Conservation (phyloP, 176 grass and related monocot genomes). For the Secale cereale region DNA sequence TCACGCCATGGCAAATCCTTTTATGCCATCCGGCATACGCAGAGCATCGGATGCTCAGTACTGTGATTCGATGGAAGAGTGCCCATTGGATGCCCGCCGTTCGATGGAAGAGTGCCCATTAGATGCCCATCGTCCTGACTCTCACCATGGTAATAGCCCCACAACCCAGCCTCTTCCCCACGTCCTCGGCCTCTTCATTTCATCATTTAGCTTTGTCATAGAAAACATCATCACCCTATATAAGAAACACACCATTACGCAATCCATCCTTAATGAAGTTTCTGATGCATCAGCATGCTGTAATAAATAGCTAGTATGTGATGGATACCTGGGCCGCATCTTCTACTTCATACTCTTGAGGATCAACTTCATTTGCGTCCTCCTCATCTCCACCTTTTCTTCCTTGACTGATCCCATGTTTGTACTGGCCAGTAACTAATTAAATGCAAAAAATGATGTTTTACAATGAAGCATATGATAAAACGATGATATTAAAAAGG, state of each 20-base stretch:
- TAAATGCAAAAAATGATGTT: too few relatives aligned
- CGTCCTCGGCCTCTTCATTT: conserved; percentile 53
- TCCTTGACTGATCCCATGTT: conserved; percentile 32
- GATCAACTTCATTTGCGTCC: conserved; percentile 30
- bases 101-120: conserved; percentile 35
- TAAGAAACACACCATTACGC: not conserved
- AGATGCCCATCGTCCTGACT: conserved; percentile 26
- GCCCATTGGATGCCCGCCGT: too few relatives aligned
- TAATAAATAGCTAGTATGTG: too few relatives aligned
- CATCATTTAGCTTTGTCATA: conserved; percentile 37
- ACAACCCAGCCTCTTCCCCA: conserved; percentile 44
- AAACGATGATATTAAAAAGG: too few relatives aligned
- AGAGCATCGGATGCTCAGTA: conserved; percentile 48
- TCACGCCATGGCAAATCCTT: conserved; percentile 77
- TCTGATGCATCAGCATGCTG: not conserved
- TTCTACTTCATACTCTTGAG: conserved; percentile 37
- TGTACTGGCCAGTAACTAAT: conserved; percentile 30
- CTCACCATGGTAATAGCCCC: conserved; percentile 38
- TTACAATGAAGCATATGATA: too few relatives aligned
- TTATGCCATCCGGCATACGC: conserved; percentile 92
- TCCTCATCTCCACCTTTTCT: conserved; percentile 41
- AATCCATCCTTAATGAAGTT: not conserved
- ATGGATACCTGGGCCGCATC: conserved; percentile 23
- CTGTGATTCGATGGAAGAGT: conserved; percentile 36
- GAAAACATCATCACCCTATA: conserved; percentile 43